Percentiles rank a stretch among this genome's conserved stretches.
These are phyloP conservation scores for Cyphellophora europaea DNA, from an alignment of 2,329 filamentous ascomycete species.

Conservation along the genomic window DNA sequence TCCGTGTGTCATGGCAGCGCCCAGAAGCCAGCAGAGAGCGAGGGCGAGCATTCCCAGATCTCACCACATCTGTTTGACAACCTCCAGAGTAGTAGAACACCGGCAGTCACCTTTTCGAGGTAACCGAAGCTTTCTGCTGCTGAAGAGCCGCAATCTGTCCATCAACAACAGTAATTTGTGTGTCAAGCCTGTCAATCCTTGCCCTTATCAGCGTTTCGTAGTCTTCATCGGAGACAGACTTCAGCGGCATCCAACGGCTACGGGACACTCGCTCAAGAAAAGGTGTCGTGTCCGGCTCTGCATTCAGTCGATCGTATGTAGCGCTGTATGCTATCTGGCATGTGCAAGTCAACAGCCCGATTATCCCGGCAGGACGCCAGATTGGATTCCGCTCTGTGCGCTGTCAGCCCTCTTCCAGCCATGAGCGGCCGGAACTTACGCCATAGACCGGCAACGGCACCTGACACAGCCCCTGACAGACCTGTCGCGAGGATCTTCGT, in stretches of 20 bases:
- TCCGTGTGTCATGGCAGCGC: too few relatives aligned
- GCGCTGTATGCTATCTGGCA: neutral
- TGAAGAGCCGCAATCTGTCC: constrained; percentile 53
- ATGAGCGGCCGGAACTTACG: too few relatives aligned
- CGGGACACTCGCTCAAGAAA: constrained; percentile 4
- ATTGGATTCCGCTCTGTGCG: constrained; percentile 1
- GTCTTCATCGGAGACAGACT: constrained; percentile 60
- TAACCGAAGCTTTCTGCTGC: constrained; percentile 2
- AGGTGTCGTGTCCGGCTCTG: neutral
- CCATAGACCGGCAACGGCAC: neutral
- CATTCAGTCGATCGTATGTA: neutral
- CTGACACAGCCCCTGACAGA: neutral
- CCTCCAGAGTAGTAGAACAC: neutral
- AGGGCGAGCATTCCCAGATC: too few relatives aligned
- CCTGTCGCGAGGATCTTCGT: neutral
- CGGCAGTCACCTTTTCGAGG: neutral
- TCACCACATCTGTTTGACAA: neutral
- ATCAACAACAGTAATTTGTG: constrained; percentile 68
- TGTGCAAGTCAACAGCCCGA: too few relatives aligned
- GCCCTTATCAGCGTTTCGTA: constrained; percentile 63
- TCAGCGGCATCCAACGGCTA: constrained; percentile 57
- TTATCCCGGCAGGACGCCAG: neutral
- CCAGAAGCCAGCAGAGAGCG: too few relatives aligned
- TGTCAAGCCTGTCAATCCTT: constrained; percentile 61
- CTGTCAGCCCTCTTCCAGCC: constrained; percentile 1